Evolutionary conservation across 768 basidiomycete genomes (phyloP), one percentile per base, ranked within the genome.

Genomic region (Collybiopsis luxurians): DNA sequence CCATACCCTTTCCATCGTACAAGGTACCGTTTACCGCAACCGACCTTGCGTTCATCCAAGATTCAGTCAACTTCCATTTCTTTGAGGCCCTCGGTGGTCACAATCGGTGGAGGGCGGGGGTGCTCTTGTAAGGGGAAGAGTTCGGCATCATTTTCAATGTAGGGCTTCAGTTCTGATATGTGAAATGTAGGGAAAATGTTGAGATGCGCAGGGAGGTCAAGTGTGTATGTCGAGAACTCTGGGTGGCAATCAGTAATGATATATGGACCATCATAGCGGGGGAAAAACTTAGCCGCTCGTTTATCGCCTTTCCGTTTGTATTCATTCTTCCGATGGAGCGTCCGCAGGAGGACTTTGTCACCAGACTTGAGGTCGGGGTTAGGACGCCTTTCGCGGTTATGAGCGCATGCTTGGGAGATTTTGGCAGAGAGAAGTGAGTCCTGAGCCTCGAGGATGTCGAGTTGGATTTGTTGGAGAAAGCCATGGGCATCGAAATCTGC

Each of bases 271-370:
- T 78, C 69, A 15, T 47, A 73, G 0, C 64, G 54, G 0, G 71
- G 70, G 66, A 79, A 72, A 46, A 76, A 77, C 45, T 79, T 78
- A 0, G 73, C 71, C 0, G 69, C 68, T 0, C 65, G 62, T 3
- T 63, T 61, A 2, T 63, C 60, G 1, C 64, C 65, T 6, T 38
- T 44, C 0, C 56, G 24, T 27, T 62, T 63, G 51, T 68, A 75
- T 1, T 69, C 56, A 4, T 53, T 48, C 0, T 59, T n/a, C 0
- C 63, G 56, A 26, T 74, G 47, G 1, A 59, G 44, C 0, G 69
- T 74, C 0, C 65, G 66, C 0, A 77, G 58, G 43, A 72, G 53
- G 0, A 77, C 71, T 0, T n/a, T 52, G n/a, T 74, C 64, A 1
- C 71, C 68, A 49, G 60, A 71, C 1, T 27, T 28, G 10, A 40